Evolutionary conservation across 2,329 filamentous ascomycete genomes (phyloP), one percentile per base, ranked within the genome.

Genomic region (Cyphellophora europaea): DNA sequence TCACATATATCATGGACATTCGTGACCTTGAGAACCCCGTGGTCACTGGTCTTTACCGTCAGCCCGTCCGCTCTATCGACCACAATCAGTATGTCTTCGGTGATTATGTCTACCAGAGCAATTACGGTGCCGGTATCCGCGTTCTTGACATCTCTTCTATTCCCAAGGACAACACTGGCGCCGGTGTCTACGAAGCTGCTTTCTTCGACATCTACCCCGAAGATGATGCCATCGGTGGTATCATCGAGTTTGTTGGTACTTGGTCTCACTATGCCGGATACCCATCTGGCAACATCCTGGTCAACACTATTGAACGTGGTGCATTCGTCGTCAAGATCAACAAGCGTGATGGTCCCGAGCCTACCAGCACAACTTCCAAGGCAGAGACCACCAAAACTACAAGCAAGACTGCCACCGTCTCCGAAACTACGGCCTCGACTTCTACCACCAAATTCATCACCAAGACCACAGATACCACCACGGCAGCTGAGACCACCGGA

Each of bases 291-390:
- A 63, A 61, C 43, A 60, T 72, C 37, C 57, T 71, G 5, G 49
- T 72, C 41, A 70, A 71, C 51, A 67, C 61, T 2, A 71, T 71
- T 37, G 68, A 71, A 52, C 54, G 67, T 5, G 69, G 69, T 32
- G 58, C 61, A 4, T 72, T 65, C 32, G 58, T 65, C 5, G 56
- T 72, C 8, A 71, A 68, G 56, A 36, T 40, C 35, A 35, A 19
- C 16, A 35, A 23, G 19, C 36, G 25, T n/a, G 33, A 35, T 12
- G 27, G 32, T 14, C 32, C 32, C 23, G 16, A 15, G 6, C 32
- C 19, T 13, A 16, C 14, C 10, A 18, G 12, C 15, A n/a, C n/a
- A n/a, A n/a, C n/a, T n/a, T n/a, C n/a, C n/a, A n/a, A n/a, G n/a
- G n/a, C n/a, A n/a, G n/a, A n/a, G n/a, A n/a, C n/a, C n/a, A n/a